Percentiles rank a stretch among this genome's conserved stretches.
Conservation (phyloP, 2,329 filamentous ascomycete genomes). For the Pseudogymnoascus verrucosus region DNA sequence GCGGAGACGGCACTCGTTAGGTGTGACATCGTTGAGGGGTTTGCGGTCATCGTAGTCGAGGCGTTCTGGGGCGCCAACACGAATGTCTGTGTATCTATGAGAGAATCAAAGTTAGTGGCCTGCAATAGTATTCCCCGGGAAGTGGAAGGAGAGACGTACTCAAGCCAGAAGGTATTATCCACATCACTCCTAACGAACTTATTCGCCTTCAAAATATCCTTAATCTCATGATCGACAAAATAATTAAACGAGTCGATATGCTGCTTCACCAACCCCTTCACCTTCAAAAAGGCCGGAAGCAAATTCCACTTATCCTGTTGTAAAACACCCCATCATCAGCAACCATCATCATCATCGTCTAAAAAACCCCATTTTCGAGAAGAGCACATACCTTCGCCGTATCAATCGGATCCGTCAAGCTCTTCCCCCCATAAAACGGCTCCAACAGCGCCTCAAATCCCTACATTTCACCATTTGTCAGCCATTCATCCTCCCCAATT, state of each 20-base stretch:
- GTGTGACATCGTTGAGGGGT: constrained; percentile 69
- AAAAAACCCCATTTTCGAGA: constrained; percentile 6
- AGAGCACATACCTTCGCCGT: constrained; percentile 40
- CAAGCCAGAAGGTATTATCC: constrained; percentile 85
- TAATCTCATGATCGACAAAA: constrained; percentile 93
- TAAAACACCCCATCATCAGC: constrained; percentile 33
- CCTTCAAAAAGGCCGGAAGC: constrained; percentile 92
- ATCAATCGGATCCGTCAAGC: constrained; percentile 59
- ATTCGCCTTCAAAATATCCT: constrained; percentile 92
- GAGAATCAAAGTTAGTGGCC: constrained; percentile 10
- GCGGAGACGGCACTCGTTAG: constrained; percentile 90
- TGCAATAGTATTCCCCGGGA: not conserved
- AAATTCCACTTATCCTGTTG: constrained; percentile 94
- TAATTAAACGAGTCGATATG: constrained; percentile 90
- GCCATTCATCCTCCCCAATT: not conserved
- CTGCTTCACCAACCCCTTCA: constrained; percentile 92
- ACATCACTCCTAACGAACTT: constrained; percentile 84
- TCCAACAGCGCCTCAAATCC: constrained; percentile 57
- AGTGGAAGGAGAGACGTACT: constrained; percentile 35
- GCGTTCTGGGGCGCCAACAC: constrained; percentile 73
- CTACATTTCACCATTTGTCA: constrained; percentile 17
- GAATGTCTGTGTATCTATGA: constrained; percentile 69
- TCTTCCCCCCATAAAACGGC: constrained; percentile 63
- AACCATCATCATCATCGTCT: not conserved
- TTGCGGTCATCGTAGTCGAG: constrained; percentile 66